Evolutionary conservation across 495 filamentous ascomycete genomes (phyloP).

Genomic region (Articulospora tetracladia): DNA sequence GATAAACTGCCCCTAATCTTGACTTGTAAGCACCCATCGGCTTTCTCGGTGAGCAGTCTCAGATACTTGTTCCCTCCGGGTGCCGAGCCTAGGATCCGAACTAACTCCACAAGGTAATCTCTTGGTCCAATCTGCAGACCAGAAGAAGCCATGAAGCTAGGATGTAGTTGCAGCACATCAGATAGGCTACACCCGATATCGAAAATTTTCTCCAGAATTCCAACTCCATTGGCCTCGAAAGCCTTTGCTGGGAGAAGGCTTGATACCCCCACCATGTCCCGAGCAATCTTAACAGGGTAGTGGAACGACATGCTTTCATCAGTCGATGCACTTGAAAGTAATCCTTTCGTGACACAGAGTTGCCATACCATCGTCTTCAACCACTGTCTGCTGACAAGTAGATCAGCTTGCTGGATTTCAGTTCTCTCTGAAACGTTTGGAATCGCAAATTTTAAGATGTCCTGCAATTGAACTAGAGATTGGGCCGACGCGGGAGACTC

Average conservation of each 20-base stretch:
- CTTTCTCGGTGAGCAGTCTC: not conserved
- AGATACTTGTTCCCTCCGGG: not conserved
- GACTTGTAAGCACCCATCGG: not conserved
- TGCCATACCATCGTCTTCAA: constrained; percentile 58
- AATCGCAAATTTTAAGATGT: constrained; percentile 5
- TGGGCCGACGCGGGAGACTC: constrained; percentile 3
- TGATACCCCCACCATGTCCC: constrained; percentile 8
- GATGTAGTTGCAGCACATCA: constrained; percentile 16
- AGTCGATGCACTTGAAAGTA: constrained; percentile 28
- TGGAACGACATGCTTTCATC: constrained; percentile 12
- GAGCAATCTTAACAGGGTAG: constrained; percentile 13
- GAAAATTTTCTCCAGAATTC: constrained; percentile 18
- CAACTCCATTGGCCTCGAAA: constrained; percentile 17
- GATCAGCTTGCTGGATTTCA: constrained; percentile 30
- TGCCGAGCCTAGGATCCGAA: not conserved
- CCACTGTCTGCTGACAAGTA: constrained; percentile 58
- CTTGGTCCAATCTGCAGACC: not conserved
- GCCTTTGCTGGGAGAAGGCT: constrained; percentile 8
- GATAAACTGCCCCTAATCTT: not conserved
- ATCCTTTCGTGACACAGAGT: constrained; percentile 46
- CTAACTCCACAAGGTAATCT: not conserved
- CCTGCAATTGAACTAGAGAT: constrained; percentile 8
- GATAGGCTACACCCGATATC: constrained; percentile 17
- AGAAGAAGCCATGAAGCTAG: not conserved
- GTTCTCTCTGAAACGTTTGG: constrained; percentile 7